These are phyloP conservation scores for Exophiala bonariae DNA, from an alignment of 2,329 filamentous ascomycete species.

Conservation along the genomic window DNA sequence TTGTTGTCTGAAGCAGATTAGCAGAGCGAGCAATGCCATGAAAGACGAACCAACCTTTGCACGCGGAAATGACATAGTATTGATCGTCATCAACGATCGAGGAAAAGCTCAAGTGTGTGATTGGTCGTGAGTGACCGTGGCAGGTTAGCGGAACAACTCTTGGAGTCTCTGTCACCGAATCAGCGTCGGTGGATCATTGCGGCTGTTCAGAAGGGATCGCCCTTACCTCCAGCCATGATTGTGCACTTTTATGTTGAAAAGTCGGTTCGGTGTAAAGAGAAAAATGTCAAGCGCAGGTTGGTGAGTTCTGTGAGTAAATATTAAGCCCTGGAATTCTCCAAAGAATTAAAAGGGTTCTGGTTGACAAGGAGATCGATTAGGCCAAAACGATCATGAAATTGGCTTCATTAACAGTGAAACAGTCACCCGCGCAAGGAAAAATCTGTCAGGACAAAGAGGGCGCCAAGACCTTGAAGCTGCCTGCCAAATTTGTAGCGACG, in stretches of 20 bases:
- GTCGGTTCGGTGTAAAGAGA: neutral
- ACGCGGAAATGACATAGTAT: slow-evolving; percentile 91
- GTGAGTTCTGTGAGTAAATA: neutral
- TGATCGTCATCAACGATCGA: slow-evolving; percentile 76
- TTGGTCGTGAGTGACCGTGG: slow-evolving; percentile 89
- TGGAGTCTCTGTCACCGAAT: slow-evolving; percentile 37
- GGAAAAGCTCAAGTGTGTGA: slow-evolving; percentile 89
- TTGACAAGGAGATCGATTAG: too few relatives aligned
- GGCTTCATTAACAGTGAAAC: too few relatives aligned
- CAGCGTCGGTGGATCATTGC: too few relatives aligned
- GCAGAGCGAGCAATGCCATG: neutral
- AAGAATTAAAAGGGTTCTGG: too few relatives aligned
- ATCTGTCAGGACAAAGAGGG: too few relatives aligned
- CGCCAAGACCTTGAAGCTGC: too few relatives aligned
- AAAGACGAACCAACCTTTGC: slow-evolving; percentile 65
- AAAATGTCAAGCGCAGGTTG: neutral
- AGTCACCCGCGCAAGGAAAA: too few relatives aligned
- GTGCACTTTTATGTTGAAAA: neutral
- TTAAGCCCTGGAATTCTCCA: too few relatives aligned
- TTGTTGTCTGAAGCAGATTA: slow-evolving; percentile 73
- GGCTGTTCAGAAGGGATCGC: neutral
- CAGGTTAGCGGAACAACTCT: slow-evolving; percentile 85
- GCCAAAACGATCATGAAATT: too few relatives aligned
- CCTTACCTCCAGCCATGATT: slow-evolving; percentile 7
- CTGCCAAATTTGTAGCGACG: too few relatives aligned